Conservation (phyloP, 2,329 filamentous ascomycete species). For the Colletotrichum sansevieriae region DNA sequence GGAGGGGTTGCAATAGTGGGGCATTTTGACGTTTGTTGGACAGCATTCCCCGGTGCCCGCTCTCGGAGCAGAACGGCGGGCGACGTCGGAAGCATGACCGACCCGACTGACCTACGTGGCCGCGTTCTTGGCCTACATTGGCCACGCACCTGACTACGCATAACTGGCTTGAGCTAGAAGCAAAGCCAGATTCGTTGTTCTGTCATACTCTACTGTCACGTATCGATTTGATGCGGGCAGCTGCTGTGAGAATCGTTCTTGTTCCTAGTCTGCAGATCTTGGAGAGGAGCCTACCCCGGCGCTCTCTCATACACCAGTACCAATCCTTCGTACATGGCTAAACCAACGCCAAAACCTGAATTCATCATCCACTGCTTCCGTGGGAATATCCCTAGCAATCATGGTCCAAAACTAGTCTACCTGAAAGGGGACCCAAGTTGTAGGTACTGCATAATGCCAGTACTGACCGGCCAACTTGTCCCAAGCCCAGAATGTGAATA, state of each 20-base stretch:
- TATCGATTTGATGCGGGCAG: not conserved
- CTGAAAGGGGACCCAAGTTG: slow-evolving; percentile 15
- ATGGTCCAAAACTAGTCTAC: slow-evolving; percentile 20
- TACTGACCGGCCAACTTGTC: slow-evolving; percentile 11
- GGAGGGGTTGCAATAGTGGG: slow-evolving; percentile 37
- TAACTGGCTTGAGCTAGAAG: not conserved
- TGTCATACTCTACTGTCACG: not conserved
- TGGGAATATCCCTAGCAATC: slow-evolving; percentile 9
- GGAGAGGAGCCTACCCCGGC: slow-evolving; percentile 2
- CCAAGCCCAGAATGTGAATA: slow-evolving; percentile 29
- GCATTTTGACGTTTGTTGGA: slow-evolving; percentile 36
- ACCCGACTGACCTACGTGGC: slow-evolving; percentile 15
- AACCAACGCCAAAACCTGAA: slow-evolving; percentile 20
- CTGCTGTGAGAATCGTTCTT: slow-evolving; percentile 24
- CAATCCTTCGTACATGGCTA: slow-evolving; percentile 29
- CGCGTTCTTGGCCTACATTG: slow-evolving; percentile 23
- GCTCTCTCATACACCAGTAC: slow-evolving; percentile 20
- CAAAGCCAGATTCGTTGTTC: not conserved
- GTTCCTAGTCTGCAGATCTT: slow-evolving; percentile 28
- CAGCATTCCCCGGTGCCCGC: slow-evolving; percentile 27
- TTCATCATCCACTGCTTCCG: slow-evolving; percentile 3
- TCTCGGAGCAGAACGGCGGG: slow-evolving; percentile 34
- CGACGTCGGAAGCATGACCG: slow-evolving; percentile 15
- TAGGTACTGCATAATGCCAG: slow-evolving; percentile 4
- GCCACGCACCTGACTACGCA: slow-evolving; percentile 7